Evolutionary conservation across 2,329 filamentous ascomycete genomes (phyloP), one percentile per base, ranked within the genome.

Genomic region (Aureobasidium namibiae): DNA sequence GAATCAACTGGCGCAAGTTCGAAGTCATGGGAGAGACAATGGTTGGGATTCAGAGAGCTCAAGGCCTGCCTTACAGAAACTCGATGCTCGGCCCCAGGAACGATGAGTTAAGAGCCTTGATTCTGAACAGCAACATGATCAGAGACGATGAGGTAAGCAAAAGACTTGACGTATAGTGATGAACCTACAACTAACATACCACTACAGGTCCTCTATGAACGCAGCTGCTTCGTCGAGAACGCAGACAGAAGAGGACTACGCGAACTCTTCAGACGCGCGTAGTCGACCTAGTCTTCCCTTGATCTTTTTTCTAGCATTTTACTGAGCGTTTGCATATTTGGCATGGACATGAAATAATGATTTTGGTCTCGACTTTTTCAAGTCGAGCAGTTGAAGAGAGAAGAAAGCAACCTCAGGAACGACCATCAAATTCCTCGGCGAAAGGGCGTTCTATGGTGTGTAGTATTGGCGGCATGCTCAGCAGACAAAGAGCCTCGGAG

Each of bases 1-100:
- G 89, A 54, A 89, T 99, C 70, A 97, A 97, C 71, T 99, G 94
- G 94, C 91, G 88, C 74, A 99, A 99, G 71, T 99, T 97, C 67
- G 92, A 97, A 73, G 87, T 99, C 33, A 85, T 97, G 74, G 92
- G 92, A 7, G 92, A 97, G 66, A 89, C 96, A 5, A 82, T 97
- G 56, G 79, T 96, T 61, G 88, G 90, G 2, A 86, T 99, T 58
- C 95, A 96, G 82, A 88, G 87, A 74, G 96, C 92, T 67, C 92
- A 97, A 73, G 88, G 89, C 57, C 85, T 85, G 50, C 86, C 90
- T 5, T 96, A 96, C 65, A 60, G 62, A 13, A 62, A 58, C 36
- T 53, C 49, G 1, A 63, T 63, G 6, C 64, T 63, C 8, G 59
- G 62, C 11, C 76, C 78, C 34, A 85, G 81, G 67, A 86, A 88